Conservation (phyloP, 2,329 filamentous ascomycete genomes). For the Penicillium sclerotiorum region DNA sequence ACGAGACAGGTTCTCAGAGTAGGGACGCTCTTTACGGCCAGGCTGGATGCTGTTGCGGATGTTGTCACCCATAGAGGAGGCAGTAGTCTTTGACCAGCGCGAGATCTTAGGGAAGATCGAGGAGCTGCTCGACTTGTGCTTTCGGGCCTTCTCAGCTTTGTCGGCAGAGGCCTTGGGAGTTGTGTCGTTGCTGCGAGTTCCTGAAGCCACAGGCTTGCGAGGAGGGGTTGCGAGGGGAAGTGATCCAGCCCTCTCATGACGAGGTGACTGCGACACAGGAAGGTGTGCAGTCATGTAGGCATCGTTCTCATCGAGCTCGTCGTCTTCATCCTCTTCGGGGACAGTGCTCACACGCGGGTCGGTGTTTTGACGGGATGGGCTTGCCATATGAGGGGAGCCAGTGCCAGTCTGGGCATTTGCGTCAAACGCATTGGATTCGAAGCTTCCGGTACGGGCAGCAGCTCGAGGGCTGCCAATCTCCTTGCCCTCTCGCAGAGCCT, state of each 20-base stretch:
- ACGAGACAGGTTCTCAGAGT: conserved; percentile 65
- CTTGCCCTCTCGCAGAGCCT: conserved; percentile 69
- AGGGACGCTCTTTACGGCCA: conserved; percentile 62
- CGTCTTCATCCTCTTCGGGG: conserved; percentile 78
- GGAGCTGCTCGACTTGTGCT: conserved; percentile 84
- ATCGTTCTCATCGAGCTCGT: conserved; percentile 51
- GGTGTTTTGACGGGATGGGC: conserved; percentile 50
- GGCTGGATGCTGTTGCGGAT: conserved; percentile 65
- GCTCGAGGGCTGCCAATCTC: conserved; percentile 38
- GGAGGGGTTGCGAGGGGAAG: conserved; percentile 50
- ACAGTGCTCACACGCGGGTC: conserved; percentile 90
- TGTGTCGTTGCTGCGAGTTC: conserved; percentile 71
- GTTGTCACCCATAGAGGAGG: conserved; percentile 80
- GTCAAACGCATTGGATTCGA: conserved; percentile 77
- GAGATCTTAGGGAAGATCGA: conserved; percentile 90
- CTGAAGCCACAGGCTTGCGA: conserved; percentile 43
- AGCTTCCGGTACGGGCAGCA: conserved; percentile 48
- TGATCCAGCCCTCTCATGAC: conserved; percentile 45
- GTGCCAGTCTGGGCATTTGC: conserved; percentile 79
- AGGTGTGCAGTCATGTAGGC: conserved; percentile 59
- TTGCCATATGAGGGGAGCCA: conserved; percentile 73
- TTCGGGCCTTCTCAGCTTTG: conserved; percentile 71
- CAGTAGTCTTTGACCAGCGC: conserved; percentile 94
- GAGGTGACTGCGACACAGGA: conserved; percentile 57
- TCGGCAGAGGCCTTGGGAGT: conserved; percentile 61